phyloP scores from a whole-genome alignment of 371 early-diverging fungal genomes.

The Mucor irregularis region DNA sequence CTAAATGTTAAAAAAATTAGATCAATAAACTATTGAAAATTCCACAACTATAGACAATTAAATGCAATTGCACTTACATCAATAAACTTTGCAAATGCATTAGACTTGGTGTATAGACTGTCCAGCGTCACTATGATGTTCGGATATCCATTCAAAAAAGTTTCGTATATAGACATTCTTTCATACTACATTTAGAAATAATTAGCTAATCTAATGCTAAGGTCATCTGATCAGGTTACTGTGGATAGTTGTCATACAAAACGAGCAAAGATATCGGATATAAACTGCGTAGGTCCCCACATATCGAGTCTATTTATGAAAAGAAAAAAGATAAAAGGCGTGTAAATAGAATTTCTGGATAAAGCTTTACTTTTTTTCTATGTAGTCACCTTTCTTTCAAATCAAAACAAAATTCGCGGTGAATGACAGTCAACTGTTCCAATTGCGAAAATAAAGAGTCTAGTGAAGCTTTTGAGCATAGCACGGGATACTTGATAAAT shows the following conservation, averaged over 20 bases:
- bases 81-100: constrained; percentile 21
- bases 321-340: not conserved
- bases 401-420: constrained; percentile 10
- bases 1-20: not conserved
- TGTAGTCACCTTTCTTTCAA: constrained; percentile 23
- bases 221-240: no score
- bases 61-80: constrained; percentile 24
- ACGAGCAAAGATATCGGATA: constrained; percentile 28
- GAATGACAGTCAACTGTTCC: constrained; percentile 7
- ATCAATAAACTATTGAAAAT: not conserved
- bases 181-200: constrained; percentile 31
- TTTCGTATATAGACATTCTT: constrained; percentile 13
- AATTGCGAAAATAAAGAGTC: not conserved
- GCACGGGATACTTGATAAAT: constrained; percentile 7
- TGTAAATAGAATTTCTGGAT: not conserved
- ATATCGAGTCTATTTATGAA: constrained; percentile 21
- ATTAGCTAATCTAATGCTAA: no score
- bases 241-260: no score
- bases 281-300: constrained; percentile 39
- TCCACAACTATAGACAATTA: not conserved
- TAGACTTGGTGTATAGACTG: constrained; percentile 16
- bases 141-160: constrained; percentile 18
- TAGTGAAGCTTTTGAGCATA: constrained; percentile 1
- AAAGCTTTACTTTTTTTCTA: not conserved
- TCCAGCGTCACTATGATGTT: constrained; percentile 23